Conservation (phyloP, 129 eudicot genomes). For the Lactuca saligna region DNA sequence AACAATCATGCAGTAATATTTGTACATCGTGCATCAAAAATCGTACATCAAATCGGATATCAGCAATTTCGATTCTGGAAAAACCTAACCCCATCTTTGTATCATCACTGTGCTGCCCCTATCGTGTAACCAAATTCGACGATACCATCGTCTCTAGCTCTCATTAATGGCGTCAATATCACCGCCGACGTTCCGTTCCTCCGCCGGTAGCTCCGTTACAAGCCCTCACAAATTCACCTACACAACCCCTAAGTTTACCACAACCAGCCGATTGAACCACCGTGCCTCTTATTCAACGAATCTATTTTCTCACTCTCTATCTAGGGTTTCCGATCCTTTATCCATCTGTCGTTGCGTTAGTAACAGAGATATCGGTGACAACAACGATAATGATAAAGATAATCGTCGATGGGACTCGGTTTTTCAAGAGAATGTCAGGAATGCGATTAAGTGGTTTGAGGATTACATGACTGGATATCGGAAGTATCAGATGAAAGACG, state of each 20-base stretch:
- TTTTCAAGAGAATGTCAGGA: conserved; percentile 43
- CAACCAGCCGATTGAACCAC: conserved; percentile 28
- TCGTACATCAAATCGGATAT: neutral
- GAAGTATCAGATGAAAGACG: conserved; percentile 17
- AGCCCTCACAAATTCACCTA: conserved; percentile 33
- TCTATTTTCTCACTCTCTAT: conserved; percentile 23
- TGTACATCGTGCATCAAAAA: neutral
- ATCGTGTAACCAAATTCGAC: conserved; percentile 6
- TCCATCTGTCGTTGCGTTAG: conserved; percentile 45
- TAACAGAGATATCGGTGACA: conserved; percentile 3
- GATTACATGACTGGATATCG: conserved; percentile 32
- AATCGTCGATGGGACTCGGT: conserved; percentile 56
- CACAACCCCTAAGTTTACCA: conserved; percentile 29
- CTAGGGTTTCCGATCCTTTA: conserved; percentile 29
- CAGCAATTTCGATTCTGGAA: neutral
- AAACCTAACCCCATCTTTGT: conserved; percentile 1
- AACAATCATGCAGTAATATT: neutral
- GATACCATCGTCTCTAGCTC: conserved; percentile 1
- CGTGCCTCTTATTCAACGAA: conserved; percentile 12
- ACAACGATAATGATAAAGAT: conserved; percentile 23
- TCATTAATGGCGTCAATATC: conserved; percentile 57
- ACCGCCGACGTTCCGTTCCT: conserved; percentile 44
- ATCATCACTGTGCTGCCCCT: conserved; percentile 11
- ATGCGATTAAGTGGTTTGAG: conserved; percentile 45
- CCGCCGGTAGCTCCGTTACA: conserved; percentile 39